Percentiles rank a stretch among this genome's conserved stretches.
Evolutionary conservation across 331 rosid species (phyloP).

Genomic region (Dryas integrifolia): DNA sequence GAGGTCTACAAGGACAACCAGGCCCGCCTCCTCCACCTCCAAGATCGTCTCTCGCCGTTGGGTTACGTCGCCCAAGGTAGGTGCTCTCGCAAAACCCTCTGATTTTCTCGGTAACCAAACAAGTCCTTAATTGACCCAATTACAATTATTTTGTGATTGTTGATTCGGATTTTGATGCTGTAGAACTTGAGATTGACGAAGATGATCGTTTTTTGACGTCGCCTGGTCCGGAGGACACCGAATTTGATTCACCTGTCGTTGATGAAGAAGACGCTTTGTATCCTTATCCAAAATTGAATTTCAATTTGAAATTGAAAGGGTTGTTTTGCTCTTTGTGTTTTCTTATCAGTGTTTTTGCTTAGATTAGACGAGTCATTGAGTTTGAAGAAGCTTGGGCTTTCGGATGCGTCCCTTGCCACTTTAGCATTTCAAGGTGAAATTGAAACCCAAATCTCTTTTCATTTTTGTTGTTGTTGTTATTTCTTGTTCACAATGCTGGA

Average conservation of each 20-base stretch:
- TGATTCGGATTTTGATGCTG: neutral
- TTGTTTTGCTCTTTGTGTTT: neutral
- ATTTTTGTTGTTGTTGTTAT: neutral
- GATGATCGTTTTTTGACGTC: constrained; percentile 31
- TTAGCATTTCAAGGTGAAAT: constrained; percentile 70
- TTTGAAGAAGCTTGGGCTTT: constrained; percentile 67
- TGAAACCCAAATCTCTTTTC: neutral
- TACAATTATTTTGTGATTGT: neutral
- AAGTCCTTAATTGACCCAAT: neutral
- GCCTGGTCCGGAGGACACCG: constrained; percentile 10
- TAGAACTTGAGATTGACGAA: constrained; percentile 48
- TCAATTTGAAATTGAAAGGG: neutral
- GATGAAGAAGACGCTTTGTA: constrained; percentile 72
- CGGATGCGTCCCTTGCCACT: constrained; percentile 77
- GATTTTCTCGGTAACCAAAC: too few species aligned
- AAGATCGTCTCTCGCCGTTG: constrained; percentile 44
- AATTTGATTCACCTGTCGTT: constrained; percentile 32
- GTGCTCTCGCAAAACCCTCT: neutral
- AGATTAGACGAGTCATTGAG: constrained; percentile 80
- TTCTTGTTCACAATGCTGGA: neutral
- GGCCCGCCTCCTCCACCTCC: constrained; percentile 42
- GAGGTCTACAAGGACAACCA: constrained; percentile 75
- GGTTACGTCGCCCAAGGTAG: constrained; percentile 52
- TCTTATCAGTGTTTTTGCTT: constrained; percentile 29
- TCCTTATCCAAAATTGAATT: constrained; percentile 29